A percentile compares a stretch with the other conserved stretches of the same genome.
phyloP scores from a whole-genome alignment of 768 basidiomycete species.

The Fistulinella prunicolor region DNA sequence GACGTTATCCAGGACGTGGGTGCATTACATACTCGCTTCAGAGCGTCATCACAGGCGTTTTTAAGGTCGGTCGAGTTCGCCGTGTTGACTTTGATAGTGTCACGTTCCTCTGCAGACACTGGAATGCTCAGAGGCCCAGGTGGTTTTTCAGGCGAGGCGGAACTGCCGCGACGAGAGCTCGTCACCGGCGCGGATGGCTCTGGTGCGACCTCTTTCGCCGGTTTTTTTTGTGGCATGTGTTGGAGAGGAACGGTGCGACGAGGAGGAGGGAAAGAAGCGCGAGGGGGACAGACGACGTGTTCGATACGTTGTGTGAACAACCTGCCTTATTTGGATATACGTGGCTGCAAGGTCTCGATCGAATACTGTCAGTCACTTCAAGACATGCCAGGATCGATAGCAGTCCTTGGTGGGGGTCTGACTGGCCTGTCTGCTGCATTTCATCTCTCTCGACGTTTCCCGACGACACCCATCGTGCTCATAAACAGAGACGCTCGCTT shows the following conservation, averaged over 20 bases:
- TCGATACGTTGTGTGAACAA: constrained; percentile 17
- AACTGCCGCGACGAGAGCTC: constrained; percentile 28
- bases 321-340: constrained; percentile 4
- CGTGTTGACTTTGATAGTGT: constrained; percentile 60
- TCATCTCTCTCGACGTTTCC: constrained; percentile 67
- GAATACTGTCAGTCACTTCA: not conserved
- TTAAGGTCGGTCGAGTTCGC: constrained; percentile 57
- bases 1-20: not conserved
- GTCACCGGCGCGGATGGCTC: constrained; percentile 11
- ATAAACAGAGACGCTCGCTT: constrained; percentile 61
- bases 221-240: constrained; percentile 22
- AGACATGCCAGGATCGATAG: constrained; percentile 40
- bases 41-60: constrained; percentile 80
- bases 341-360: not conserved
- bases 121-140: constrained; percentile 52
- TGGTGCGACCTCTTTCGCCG: constrained; percentile 9
- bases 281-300: constrained; percentile 21
- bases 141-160: constrained; percentile 38
- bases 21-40: constrained; percentile 68
- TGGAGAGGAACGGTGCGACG: not conserved
- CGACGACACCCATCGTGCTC: constrained; percentile 56
- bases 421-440: constrained; percentile 81
- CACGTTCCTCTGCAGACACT: constrained; percentile 44
- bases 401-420: constrained; percentile 77
- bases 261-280: not conserved